A percentile compares a stretch with the other conserved stretches of the same genome.
Conservation (phyloP, 768 basidiomycete species). For the Auricularia auricula-judae region DNA sequence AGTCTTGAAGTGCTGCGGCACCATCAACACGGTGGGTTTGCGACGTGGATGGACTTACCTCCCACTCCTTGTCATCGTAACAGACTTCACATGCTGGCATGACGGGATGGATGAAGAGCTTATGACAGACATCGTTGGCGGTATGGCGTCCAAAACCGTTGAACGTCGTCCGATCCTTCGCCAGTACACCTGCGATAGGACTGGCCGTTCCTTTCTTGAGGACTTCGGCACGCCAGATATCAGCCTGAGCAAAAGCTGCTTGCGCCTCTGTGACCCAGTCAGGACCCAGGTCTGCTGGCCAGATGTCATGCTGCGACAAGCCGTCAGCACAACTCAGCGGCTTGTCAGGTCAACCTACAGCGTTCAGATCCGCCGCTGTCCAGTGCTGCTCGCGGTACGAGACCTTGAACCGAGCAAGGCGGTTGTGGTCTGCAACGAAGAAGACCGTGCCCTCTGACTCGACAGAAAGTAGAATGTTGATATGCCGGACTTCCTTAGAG, state of each 20-base stretch:
- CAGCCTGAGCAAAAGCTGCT: neutral
- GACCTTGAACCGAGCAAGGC: neutral
- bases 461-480: neutral
- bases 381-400: neutral
- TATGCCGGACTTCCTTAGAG: neutral
- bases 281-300: neutral
- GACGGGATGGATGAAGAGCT: neutral
- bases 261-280: neutral
- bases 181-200: neutral
- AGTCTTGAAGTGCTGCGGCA: neutral
- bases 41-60: neutral
- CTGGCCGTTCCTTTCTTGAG: neutral
- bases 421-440: neutral
- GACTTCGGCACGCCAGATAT: neutral
- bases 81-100: neutral
- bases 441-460: neutral
- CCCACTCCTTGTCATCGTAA: neutral
- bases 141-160: neutral
- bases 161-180: neutral
- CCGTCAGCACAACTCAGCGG: neutral
- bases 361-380: neutral
- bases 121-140: neutral
- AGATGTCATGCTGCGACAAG: neutral
- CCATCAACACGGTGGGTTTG: neutral
- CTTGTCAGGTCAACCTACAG: neutral